Percentiles rank a stretch among this genome's conserved stretches.
These are phyloP conservation scores for Terfezia boudieri DNA, from an alignment of 495 filamentous ascomycete species.

Conservation along the genomic window DNA sequence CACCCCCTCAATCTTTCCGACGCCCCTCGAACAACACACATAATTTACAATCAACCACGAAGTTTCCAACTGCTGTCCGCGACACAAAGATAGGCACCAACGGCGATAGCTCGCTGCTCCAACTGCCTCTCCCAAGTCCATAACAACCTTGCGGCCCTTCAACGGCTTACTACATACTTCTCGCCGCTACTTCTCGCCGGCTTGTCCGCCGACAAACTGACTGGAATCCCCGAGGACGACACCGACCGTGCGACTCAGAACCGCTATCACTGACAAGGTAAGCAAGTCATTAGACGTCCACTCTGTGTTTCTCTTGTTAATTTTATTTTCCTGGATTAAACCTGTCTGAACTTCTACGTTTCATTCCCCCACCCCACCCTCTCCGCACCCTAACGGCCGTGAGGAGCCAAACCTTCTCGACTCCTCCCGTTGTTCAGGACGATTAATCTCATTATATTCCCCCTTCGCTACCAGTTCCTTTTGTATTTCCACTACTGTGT, in stretches of 20 bases:
- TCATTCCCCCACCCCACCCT: not conserved
- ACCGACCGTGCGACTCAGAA: not conserved
- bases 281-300: not conserved
- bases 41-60: not conserved
- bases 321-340: not conserved
- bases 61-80: conserved; percentile 2
- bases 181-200: not conserved
- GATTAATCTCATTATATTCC: too few relatives aligned
- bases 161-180: not conserved
- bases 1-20: not conserved
- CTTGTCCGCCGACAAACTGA: not conserved
- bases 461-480: not conserved
- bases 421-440: not conserved
- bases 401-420: not conserved
- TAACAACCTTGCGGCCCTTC: not conserved
- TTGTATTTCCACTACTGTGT: not conserved
- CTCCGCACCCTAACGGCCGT: not conserved
- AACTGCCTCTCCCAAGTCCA: conserved; percentile 3
- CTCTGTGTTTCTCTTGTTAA: not conserved
- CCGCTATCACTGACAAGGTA: not conserved
- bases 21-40: not conserved
- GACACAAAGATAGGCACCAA: conserved; percentile 4
- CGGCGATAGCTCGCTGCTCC: conserved; percentile 3
- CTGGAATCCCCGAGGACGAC: not conserved
- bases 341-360: not conserved